These are phyloP conservation scores for Westerdykella sp. DNA, from an alignment of 2,329 filamentous ascomycete species.

Conservation along the genomic window DNA sequence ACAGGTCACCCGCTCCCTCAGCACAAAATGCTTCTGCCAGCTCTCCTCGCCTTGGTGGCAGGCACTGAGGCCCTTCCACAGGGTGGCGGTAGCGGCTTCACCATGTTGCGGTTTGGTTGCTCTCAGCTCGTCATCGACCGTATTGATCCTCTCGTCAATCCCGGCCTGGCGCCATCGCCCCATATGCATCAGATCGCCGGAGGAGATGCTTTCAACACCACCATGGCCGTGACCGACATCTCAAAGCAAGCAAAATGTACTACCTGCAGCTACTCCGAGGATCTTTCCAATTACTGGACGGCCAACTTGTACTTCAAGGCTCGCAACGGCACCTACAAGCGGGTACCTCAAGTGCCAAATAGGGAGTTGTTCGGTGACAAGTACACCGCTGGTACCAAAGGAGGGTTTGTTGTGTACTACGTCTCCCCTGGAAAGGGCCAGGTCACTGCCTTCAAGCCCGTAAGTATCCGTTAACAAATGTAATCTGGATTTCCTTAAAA, in stretches of 20 bases:
- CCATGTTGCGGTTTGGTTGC: constrained; percentile 8
- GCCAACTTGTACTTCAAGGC: constrained; percentile 32
- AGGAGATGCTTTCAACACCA: constrained; percentile 9
- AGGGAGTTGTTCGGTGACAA: constrained; percentile 34
- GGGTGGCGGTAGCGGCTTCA: constrained; percentile 1
- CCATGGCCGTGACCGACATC: constrained; percentile 5
- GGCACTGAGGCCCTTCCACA: constrained; percentile 6
- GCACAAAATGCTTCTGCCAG: constrained; percentile 4
- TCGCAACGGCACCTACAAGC: constrained; percentile 28
- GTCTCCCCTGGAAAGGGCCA: constrained; percentile 38
- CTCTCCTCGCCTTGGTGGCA: constrained; percentile 6
- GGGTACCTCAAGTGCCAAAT: constrained; percentile 18
- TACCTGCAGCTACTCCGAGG: constrained; percentile 6
- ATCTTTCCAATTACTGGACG: constrained; percentile 28
- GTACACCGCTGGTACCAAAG: constrained; percentile 28
- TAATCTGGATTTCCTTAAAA: not conserved
- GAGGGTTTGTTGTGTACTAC: constrained; percentile 46
- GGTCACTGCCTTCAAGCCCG: constrained; percentile 40
- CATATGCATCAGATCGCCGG: constrained; percentile 15
- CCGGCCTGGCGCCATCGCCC: constrained; percentile 12
- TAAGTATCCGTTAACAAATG: constrained; percentile 2
- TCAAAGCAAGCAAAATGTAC: constrained; percentile 5
- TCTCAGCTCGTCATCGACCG: constrained; percentile 1
- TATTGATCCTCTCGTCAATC: constrained; percentile 20
- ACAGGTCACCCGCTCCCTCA: not conserved